A percentile compares a stretch with the other conserved stretches of the same genome.
phyloP scores from a whole-genome alignment of 192 early-diverging fungal species.

The Spizellomyces sp. region DNA sequence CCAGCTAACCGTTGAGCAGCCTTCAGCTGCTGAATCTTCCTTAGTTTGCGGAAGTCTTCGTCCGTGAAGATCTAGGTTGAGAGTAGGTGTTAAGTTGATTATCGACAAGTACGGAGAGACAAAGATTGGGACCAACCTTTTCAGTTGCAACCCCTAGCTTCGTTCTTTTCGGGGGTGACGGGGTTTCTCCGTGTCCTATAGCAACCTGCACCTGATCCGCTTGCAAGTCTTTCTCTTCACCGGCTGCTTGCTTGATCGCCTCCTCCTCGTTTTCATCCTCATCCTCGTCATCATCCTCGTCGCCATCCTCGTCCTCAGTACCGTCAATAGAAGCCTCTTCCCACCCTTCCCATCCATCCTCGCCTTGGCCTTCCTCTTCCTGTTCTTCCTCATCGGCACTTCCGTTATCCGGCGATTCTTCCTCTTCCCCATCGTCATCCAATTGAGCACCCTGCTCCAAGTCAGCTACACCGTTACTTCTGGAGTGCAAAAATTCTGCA shows the following conservation, averaged over 20 bases:
- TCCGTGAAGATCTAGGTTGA: conserved; percentile 74
- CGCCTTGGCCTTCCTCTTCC: conserved; percentile 21
- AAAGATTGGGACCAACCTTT: conserved; percentile 9
- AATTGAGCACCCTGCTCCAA: conserved; percentile 9
- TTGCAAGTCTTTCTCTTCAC: conserved; percentile 12
- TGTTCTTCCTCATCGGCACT: conserved; percentile 25
- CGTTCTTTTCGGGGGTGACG: conserved; percentile 37
- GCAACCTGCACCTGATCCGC: conserved; percentile 35
- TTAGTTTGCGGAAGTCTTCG: conserved; percentile 87
- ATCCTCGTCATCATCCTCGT: conserved; percentile 36
- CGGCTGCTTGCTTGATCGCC: conserved; percentile 24
- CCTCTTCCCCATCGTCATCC: conserved; percentile 33
- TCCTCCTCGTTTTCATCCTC: conserved; percentile 36
- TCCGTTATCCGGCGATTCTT: conserved; percentile 27
- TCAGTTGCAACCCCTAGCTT: conserved; percentile 33
- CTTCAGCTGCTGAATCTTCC: conserved; percentile 69
- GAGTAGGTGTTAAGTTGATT: no score
- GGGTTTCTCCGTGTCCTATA: background rate
- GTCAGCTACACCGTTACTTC: conserved; percentile 42
- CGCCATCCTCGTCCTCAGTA: conserved; percentile 23
- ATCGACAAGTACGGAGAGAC: background rate
- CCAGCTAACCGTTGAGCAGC: conserved; percentile 62
- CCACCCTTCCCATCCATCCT: conserved; percentile 43
- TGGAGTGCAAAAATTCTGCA: conserved; percentile 56
- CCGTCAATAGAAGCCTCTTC: conserved; percentile 38